Percentiles rank a stretch among this genome's conserved stretches.
Conservation (phyloP, 1,139 yeast genomes). For the Pneumocystis wakefieldiae region DNA sequence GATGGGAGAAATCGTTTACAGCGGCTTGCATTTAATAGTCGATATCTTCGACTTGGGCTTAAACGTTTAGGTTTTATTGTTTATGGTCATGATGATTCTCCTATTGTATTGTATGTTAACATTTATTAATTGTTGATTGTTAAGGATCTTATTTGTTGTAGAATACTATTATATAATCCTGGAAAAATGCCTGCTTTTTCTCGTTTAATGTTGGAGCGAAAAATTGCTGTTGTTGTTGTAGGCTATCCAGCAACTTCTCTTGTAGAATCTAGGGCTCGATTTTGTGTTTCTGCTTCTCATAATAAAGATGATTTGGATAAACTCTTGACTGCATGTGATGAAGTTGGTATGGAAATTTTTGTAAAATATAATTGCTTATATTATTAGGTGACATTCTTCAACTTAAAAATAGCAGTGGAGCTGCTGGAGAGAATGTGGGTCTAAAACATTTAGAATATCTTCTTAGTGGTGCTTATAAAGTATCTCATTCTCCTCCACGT, state of each 20-base stretch:
- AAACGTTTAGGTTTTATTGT: conserved; percentile 86
- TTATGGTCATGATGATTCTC: conserved; percentile 91
- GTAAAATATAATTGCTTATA: neutral
- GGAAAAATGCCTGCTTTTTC: conserved; percentile 90
- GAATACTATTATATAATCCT: conserved; percentile 63
- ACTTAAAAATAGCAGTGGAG: conserved; percentile 61
- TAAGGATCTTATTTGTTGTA: neutral
- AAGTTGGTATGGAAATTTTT: conserved; percentile 32
- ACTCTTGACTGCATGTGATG: conserved; percentile 54
- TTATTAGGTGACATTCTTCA: conserved; percentile 42
- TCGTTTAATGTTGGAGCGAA: conserved; percentile 59
- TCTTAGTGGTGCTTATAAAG: conserved; percentile 29
- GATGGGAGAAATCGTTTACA: conserved; percentile 85
- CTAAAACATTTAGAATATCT: conserved; percentile 26
- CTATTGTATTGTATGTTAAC: conserved; percentile 54
- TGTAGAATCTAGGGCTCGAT: conserved; percentile 75
- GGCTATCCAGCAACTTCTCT: conserved; percentile 97
- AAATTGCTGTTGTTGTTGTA: conserved; percentile 87
- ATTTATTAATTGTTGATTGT: neutral
- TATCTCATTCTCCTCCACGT: conserved; percentile 36
- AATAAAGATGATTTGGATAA: conserved; percentile 88
- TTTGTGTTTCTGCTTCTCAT: conserved; percentile 82
- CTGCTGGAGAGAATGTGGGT: conserved; percentile 38
- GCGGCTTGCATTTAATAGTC: conserved; percentile 87
- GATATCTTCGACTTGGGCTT: conserved; percentile 80